Base-by-base conservation (phyloP, 1,284 basidiomycete genomes). In the Ustanciosporium gigantosporum region DNA sequence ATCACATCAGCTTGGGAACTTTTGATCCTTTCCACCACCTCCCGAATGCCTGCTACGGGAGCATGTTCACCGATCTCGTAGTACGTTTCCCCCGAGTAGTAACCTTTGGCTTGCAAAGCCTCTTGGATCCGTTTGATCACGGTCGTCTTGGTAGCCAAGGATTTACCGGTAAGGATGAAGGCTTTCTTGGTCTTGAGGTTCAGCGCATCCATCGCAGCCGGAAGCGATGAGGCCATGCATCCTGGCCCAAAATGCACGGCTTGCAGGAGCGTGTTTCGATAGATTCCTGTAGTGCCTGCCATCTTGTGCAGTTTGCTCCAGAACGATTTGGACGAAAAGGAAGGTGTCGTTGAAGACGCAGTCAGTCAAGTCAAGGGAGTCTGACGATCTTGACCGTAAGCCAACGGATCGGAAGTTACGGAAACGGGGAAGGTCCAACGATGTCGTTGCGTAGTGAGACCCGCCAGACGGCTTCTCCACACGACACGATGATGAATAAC, bases 31-130 rank as follows among this genome's bases (percentile, higher is more conserved):
- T 84, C 79, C 39, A 85, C 44, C 13, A 59, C 60, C 25, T 81
- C 81, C n/a, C 80, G 78, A 66, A 90, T 87, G 8, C 84, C 86
- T 14, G 84, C 83, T 43, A 89, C 81, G 3, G 88, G 88, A 0
- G 87, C 81, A 69, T 90, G 88, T 75, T 90, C 82, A 8, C 87
- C 87, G 55, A 90, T 89, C 62, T 87, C 85, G 53, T 81, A 84
- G 79, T 88, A 89, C 4, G 86, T 88, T 16, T 57, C 59, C 17
- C 57, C 70, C 8, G 43, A 42, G 36, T 51, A 49, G 41, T 47
- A 41, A 17, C 66, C 66, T 22, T 47, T 41, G 16, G 41, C 17
- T 15, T 41, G 38, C 9, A 73, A 52, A 16, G 58, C 37, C 23
- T 31, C 3, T 22, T 66, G 43, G 17, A 70, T 38, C 1, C 40